Evolutionary conservation across 805 yeast species (phyloP), one percentile per base, ranked within the genome.

Genomic region (Yarrowia yakushimensis): DNA sequence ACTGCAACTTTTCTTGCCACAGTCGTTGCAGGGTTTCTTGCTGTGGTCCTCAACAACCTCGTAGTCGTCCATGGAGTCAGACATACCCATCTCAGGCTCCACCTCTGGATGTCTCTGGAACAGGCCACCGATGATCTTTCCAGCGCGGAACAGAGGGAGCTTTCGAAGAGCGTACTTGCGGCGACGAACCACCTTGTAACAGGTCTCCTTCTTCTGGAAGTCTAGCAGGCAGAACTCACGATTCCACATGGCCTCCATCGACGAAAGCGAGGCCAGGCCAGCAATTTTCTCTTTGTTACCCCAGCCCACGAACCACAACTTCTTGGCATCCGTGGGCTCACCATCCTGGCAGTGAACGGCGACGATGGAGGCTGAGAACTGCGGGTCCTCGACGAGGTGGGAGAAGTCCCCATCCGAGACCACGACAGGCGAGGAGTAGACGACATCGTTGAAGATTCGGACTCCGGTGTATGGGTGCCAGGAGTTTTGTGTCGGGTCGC

Each of bases 101-200:
- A 13, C n/a, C 60, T 52, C 45, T 2, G 42, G 42, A 18, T 52
- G 61, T 18, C 36, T 27, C 42, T 30, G 48, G 31, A 55, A 55
- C 15, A 55, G 30, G 11, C 61, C 61, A 13, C 61, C 61, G 12
- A 55, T 31, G 10, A 55, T 41, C 48, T 55, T 37, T 7, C 61
- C 48, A 4, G 46, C 61, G 3, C 48, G 37, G 39, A 55, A 55
- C 20, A 55, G 27, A 13, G 61, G 61, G 20, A 55, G 36, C 17
- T 55, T 37, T 12, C 61, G 61, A 6, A 55, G 61, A 8, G 48
- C 61, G 23, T 39, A 55, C 37, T 55, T 55, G 18, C 61, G 46
- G n/a, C 61, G 46, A n/a, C 61, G 61, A 15, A 41, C 61, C 20
- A 41, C 48, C 48, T 55, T 55, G 48, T 39, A 55, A 39, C 61